Conservation (phyloP, 1,284 basidiomycete genomes). For the Porodaedalea pini region DNA sequence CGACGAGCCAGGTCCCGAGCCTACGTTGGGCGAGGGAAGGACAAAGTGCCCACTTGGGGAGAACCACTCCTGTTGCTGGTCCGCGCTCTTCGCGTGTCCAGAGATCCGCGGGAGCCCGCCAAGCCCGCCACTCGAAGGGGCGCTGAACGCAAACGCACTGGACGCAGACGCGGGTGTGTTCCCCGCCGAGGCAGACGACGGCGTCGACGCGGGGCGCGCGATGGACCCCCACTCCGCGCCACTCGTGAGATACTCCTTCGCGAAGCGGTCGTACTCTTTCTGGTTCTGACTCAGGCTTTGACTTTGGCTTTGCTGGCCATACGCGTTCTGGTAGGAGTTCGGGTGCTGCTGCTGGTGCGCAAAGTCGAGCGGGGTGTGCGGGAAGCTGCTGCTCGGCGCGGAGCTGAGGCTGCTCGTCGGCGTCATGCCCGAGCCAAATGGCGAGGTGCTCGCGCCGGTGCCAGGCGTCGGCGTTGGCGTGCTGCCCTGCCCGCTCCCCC, state of each 20-base stretch:
- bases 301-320: not conserved
- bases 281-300: not conserved
- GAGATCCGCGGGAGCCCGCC: constrained; percentile 66
- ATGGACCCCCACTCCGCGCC: constrained; percentile 7
- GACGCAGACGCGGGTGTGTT: constrained; percentile 44
- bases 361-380: constrained; percentile 16
- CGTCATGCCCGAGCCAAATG: constrained; percentile 5
- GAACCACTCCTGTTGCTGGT: constrained; percentile 23
- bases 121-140: constrained; percentile 51
- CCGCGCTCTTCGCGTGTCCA: constrained; percentile 50
- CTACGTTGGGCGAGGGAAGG: constrained; percentile 25
- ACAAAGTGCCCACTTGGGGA: constrained; percentile 27
- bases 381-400: constrained; percentile 11
- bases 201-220: not conserved
- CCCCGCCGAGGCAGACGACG: not conserved
- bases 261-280: not conserved
- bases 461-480: constrained; percentile 1
- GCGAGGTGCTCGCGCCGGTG: not conserved
- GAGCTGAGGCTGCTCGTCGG: constrained; percentile 9
- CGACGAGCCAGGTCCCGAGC: not conserved
- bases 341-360: constrained; percentile 4
- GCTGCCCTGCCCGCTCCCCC: not conserved
- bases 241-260: constrained; percentile 1
- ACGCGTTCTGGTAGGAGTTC: constrained; percentile 1
- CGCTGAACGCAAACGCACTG: constrained; percentile 45